Percentiles rank a stretch among this genome's conserved stretches.
Evolutionary conservation across 164 flowering plant genomes (phyloP).

Genomic region (Vitis rupestris): DNA sequence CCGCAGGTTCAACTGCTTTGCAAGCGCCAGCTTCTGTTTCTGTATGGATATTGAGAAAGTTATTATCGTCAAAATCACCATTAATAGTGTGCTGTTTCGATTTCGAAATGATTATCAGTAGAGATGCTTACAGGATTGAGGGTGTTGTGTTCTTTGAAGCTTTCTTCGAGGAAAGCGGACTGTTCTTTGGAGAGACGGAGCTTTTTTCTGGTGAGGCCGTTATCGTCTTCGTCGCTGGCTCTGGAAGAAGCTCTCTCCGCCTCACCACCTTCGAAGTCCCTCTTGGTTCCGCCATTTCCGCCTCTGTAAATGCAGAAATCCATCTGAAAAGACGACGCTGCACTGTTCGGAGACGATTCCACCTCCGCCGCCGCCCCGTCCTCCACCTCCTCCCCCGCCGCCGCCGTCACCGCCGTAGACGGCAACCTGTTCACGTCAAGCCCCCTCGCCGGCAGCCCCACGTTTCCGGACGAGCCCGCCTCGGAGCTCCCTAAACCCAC

Average conservation of each 20-base stretch:
- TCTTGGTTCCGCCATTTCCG: slow-evolving; percentile 9
- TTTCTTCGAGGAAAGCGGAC: slow-evolving; percentile 17
- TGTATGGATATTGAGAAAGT: slow-evolving; percentile 4
- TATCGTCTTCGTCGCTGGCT: slow-evolving; percentile 9
- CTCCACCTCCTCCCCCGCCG: slow-evolving; percentile 11
- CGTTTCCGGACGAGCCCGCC: slow-evolving; percentile 23
- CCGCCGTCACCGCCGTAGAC: neutral
- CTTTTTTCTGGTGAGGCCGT: slow-evolving; percentile 10
- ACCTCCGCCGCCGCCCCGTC: neutral
- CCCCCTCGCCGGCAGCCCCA: slow-evolving; percentile 8
- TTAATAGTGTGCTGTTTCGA: neutral
- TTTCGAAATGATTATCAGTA: neutral
- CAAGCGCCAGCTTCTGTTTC: slow-evolving; percentile 26
- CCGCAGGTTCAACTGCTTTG: slow-evolving; percentile 21
- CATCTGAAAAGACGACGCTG: slow-evolving; percentile 21
- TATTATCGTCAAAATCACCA: neutral
- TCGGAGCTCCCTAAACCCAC: slow-evolving; percentile 24
- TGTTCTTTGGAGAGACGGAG: slow-evolving; percentile 3
- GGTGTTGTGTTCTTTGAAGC: neutral
- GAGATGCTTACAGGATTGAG: slow-evolving; percentile 12
- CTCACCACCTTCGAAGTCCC: neutral
- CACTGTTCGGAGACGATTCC: slow-evolving; percentile 19
- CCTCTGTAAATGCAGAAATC: slow-evolving; percentile 10
- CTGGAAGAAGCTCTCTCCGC: slow-evolving; percentile 15
- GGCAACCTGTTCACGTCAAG: slow-evolving; percentile 23